Conservation (phyloP, 306 rosid species). For the Gleditsia sinensis region DNA sequence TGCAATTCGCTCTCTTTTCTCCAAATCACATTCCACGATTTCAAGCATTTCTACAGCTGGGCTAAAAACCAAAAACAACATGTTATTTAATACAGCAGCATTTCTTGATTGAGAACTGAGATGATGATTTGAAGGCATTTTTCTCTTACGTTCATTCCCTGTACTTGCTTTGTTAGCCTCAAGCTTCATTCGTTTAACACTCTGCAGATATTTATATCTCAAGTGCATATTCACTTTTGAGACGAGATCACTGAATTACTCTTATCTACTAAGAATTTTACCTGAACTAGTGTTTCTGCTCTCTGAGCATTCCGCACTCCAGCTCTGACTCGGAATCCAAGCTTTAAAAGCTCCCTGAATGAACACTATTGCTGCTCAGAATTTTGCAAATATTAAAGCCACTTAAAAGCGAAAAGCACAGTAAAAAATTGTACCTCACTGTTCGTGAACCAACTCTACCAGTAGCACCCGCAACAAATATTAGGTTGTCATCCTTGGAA, state of each 20-base stretch:
- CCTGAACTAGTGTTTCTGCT: slow-evolving; percentile 72
- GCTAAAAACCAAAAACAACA: slow-evolving; percentile 88
- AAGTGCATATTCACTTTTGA: slow-evolving; percentile 30
- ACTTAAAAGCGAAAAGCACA: background rate
- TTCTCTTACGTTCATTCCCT: slow-evolving; percentile 62
- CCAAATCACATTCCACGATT: slow-evolving; percentile 95
- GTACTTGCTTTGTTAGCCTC: slow-evolving; percentile 48
- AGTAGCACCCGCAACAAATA: slow-evolving; percentile 99
- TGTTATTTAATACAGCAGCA: slow-evolving; percentile 63
- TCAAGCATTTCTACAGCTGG: slow-evolving; percentile 99
- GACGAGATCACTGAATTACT: slow-evolving; percentile 9
- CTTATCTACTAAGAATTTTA: slow-evolving; percentile 34
- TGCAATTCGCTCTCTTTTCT: slow-evolving; percentile 66
- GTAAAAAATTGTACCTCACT: slow-evolving; percentile 62
- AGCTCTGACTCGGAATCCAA: slow-evolving; percentile 89
- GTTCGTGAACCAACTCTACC: slow-evolving; percentile 95
- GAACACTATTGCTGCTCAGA: slow-evolving; percentile 24
- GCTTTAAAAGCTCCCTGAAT: slow-evolving; percentile 95
- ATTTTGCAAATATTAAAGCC: slow-evolving; percentile 7
- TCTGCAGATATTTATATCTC: slow-evolving; percentile 55
- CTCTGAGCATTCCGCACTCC: slow-evolving; percentile 78
- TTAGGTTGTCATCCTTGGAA: slow-evolving; percentile 68
- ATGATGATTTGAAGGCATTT: slow-evolving; percentile 36
- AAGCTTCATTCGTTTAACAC: slow-evolving; percentile 70
- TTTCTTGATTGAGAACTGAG: slow-evolving; percentile 23